A percentile compares a stretch with the other conserved stretches of the same genome.
phyloP scores from a whole-genome alignment of 805 yeast genomes.

The Kuraishia cidri region DNA sequence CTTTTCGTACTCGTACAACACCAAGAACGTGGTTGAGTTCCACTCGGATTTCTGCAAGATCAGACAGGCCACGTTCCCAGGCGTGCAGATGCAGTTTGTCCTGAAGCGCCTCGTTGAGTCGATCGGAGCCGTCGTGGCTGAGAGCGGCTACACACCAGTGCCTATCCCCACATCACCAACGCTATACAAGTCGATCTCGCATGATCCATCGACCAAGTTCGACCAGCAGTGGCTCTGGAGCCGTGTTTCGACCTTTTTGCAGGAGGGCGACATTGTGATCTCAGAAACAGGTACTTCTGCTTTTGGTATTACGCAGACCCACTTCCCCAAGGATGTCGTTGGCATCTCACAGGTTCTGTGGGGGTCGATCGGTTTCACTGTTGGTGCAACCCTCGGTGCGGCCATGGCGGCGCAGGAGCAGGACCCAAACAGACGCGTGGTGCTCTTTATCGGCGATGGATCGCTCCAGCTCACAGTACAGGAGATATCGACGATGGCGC shows the following conservation, averaged over 20 bases:
- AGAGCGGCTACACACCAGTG: constrained; percentile 35
- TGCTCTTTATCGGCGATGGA: constrained; percentile 69
- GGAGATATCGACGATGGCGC: constrained; percentile 61
- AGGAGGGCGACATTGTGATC: constrained; percentile 57
- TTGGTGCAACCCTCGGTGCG: constrained; percentile 64
- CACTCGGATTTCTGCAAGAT: constrained; percentile 71
- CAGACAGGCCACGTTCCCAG: constrained; percentile 61
- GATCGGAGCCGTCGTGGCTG: constrained; percentile 12
- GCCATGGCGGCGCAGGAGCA: constrained; percentile 59
- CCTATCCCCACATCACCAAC: constrained; percentile 39
- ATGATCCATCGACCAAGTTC: constrained; percentile 33
- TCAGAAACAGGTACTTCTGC: constrained; percentile 74
- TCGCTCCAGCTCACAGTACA: constrained; percentile 68
- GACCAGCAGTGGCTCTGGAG: constrained; percentile 65
- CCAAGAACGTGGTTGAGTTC: constrained; percentile 70
- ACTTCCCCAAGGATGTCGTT: constrained; percentile 50
- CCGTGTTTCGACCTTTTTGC: constrained; percentile 50
- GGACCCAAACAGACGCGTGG: constrained; percentile 52
- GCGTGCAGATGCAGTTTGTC: constrained; percentile 59
- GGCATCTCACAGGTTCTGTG: constrained; percentile 71
- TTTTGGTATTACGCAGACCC: constrained; percentile 59
- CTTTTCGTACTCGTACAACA: constrained; percentile 66
- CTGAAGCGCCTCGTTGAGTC: constrained; percentile 29
- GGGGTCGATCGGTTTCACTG: constrained; percentile 70
- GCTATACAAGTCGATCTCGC: constrained; percentile 20